A percentile compares a stretch with the other conserved stretches of the same genome.
Conservation (phyloP, 2,329 filamentous ascomycete species). For the Colletotrichum tamarilloi region DNA sequence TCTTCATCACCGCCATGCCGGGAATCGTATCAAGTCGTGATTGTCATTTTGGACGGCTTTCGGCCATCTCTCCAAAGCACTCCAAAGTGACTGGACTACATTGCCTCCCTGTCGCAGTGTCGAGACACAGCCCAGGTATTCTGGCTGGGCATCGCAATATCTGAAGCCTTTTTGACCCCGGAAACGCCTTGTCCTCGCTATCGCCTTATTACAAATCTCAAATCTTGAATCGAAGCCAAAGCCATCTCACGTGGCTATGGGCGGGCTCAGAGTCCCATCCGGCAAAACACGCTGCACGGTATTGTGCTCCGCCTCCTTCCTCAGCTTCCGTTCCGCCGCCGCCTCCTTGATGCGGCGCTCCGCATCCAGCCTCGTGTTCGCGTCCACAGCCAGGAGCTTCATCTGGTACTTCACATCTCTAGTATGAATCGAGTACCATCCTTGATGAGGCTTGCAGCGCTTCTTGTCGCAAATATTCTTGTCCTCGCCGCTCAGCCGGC, state of each 20-base stretch:
- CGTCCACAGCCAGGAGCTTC: slow-evolving; percentile 64
- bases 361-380: slow-evolving; percentile 61
- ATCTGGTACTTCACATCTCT: slow-evolving; percentile 64
- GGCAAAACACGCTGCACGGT: slow-evolving; percentile 30
- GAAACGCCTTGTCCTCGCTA: background rate
- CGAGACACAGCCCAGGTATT: background rate
- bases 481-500: slow-evolving; percentile 48
- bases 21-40: background rate
- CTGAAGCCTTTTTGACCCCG: background rate
- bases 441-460: slow-evolving; percentile 67
- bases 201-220: background rate
- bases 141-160: background rate
- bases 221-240: background rate
- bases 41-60: background rate
- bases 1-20: too few species aligned
- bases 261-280: slow-evolving; percentile 12
- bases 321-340: slow-evolving; percentile 60
- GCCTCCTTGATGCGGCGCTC: slow-evolving; percentile 64
- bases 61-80: background rate
- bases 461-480: slow-evolving; percentile 66
- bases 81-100: background rate
- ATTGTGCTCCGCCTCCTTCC: slow-evolving; percentile 63
- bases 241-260: background rate
- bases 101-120: background rate
- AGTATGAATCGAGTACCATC: slow-evolving; percentile 66